phyloP scores from a whole-genome alignment of 1,284 basidiomycete genomes.

The Phellopilus nigrolimitatus region DNA sequence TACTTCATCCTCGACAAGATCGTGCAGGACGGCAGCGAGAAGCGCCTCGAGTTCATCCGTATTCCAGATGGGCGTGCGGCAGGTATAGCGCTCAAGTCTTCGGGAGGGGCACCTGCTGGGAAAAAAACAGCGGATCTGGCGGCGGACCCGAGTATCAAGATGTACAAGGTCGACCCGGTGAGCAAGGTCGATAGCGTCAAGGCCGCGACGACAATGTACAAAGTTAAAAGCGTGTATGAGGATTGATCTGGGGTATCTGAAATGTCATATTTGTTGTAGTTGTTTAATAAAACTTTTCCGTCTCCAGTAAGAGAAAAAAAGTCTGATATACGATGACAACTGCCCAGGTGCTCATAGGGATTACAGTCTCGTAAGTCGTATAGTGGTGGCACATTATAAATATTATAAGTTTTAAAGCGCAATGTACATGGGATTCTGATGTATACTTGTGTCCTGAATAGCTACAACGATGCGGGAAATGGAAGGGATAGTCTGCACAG shows the following conservation, averaged over 20 bases:
- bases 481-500: neutral
- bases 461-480: neutral
- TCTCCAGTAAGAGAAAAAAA: no score
- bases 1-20: constrained; percentile 87
- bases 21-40: constrained; percentile 37
- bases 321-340: no score
- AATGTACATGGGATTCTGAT: no score
- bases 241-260: neutral
- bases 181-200: constrained; percentile 25
- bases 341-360: no score
- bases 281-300: no score
- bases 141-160: constrained; percentile 33
- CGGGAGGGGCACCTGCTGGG: constrained; percentile 28
- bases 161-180: constrained; percentile 37
- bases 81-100: constrained; percentile 74
- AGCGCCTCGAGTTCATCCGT: constrained; percentile 70
- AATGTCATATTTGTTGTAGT: no score
- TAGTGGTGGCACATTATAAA: no score
- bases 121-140: constrained; percentile 20
- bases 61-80: constrained; percentile 86
- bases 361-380: no score
- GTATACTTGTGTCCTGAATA: no score
- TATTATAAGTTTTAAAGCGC: no score
- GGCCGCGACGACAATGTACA: constrained; percentile 56
- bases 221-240: constrained; percentile 52